These are phyloP conservation scores for Avena atlantica DNA, from an alignment of 176 grass and related monocot species.

Conservation along the genomic window DNA sequence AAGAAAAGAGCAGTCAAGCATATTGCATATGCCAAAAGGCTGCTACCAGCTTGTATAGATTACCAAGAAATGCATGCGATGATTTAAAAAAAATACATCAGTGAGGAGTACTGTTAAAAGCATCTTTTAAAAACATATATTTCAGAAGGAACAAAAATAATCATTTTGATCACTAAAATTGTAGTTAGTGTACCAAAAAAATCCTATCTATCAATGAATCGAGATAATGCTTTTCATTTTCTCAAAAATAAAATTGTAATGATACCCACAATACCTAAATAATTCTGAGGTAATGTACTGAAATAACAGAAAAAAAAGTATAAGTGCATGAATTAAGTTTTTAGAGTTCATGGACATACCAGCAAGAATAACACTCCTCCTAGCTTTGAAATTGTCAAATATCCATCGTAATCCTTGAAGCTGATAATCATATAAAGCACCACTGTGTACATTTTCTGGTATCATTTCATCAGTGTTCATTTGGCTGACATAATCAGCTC, in stretches of 20 bases:
- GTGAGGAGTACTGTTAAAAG: neutral
- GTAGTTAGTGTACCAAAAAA: neutral
- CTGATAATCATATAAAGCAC: constrained; percentile 66
- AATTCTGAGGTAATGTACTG: neutral
- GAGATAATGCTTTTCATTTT: neutral
- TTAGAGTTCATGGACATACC: constrained; percentile 50
- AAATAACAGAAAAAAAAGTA: constrained; percentile 20
- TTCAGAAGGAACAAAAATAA: neutral
- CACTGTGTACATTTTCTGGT: constrained; percentile 35
- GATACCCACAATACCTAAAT: neutral
- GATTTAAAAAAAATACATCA: constrained; percentile 2
- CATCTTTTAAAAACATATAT: neutral
- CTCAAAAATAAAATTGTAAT: neutral
- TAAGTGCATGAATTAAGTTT: neutral
- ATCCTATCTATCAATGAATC: neutral
- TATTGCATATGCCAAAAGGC: neutral
- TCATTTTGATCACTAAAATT: neutral
- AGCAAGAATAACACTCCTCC: constrained; percentile 71
- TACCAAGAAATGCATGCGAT: neutral
- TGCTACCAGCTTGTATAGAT: neutral
- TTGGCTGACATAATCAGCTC: constrained; percentile 20
- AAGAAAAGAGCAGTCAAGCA: neutral
- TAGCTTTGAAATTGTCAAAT: constrained; percentile 58
- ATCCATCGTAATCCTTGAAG: constrained; percentile 81
- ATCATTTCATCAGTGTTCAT: constrained; percentile 20